phyloP scores from a whole-genome alignment of 805 yeast genomes.

The Lachancea thermotolerans region DNA sequence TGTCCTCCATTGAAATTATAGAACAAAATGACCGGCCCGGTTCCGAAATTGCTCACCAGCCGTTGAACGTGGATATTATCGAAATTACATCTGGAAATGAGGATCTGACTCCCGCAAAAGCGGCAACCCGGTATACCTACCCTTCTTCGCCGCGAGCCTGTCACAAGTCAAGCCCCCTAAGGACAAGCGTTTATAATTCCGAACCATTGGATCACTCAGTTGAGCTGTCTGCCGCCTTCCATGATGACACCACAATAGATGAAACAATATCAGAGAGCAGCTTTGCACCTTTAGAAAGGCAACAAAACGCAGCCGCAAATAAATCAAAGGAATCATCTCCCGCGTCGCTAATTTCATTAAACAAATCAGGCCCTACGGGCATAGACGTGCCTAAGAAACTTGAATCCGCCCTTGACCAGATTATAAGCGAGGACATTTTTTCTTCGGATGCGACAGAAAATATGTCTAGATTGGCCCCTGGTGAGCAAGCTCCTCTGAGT shows the following conservation, averaged over 20 bases:
- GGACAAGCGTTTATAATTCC: neutral
- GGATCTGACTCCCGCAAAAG: neutral
- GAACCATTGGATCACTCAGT: conserved; percentile 9
- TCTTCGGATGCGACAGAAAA: conserved; percentile 1
- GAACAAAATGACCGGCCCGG: neutral
- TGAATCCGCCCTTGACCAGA: conserved; percentile 10
- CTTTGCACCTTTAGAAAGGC: neutral
- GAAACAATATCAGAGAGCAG: conserved; percentile 1
- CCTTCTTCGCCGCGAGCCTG: conserved; percentile 15
- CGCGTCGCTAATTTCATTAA: neutral
- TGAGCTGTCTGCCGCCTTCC: conserved; percentile 20
- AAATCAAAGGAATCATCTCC: neutral
- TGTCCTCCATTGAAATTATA: conserved; percentile 6
- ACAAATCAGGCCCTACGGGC: conserved; percentile 1
- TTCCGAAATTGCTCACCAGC: neutral
- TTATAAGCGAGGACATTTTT: conserved; percentile 14
- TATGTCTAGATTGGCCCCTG: neutral
- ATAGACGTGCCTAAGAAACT: neutral
- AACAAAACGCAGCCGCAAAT: neutral
- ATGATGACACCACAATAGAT: conserved; percentile 11
- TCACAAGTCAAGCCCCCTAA: neutral
- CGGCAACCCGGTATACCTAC: conserved; percentile 1
- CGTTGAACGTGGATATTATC: neutral
- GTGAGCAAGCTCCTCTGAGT: neutral
- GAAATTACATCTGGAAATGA: conserved; percentile 5